Conservation (phyloP, 192 early-diverging fungal genomes). For the Coemansia sp. region DNA sequence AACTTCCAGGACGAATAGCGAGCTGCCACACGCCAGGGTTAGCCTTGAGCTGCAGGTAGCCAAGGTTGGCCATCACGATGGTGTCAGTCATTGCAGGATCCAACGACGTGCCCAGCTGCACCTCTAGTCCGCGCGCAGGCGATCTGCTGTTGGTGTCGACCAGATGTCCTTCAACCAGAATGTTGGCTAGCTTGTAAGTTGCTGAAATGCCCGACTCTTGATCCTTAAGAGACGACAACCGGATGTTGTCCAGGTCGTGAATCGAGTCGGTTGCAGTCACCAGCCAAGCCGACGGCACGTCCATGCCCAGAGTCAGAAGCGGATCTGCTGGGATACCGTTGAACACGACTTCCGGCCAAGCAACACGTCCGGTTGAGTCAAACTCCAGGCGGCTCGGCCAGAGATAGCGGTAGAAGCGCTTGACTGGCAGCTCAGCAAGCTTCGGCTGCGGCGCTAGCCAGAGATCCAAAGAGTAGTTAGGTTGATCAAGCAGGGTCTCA, state of each 20-base stretch:
- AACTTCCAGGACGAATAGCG: conserved; percentile 75
- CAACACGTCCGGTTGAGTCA: conserved; percentile 44
- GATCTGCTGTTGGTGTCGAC: conserved; percentile 61
- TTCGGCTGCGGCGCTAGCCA: conserved; percentile 60
- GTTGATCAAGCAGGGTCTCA: conserved; percentile 61
- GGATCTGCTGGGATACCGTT: conserved; percentile 69
- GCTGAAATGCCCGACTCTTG: conserved; percentile 61
- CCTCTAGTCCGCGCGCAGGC: conserved; percentile 92
- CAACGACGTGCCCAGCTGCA: conserved; percentile 71
- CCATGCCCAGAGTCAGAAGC: conserved; percentile 83
- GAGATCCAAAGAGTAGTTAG: conserved; percentile 64
- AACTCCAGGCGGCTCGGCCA: conserved; percentile 63
- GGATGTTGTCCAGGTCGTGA: conserved; percentile 93
- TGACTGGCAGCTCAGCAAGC: conserved; percentile 70
- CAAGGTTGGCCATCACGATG: conserved; percentile 98
- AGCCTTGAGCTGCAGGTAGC: conserved; percentile 95
- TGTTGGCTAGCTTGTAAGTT: conserved; percentile 73
- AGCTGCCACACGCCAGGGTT: conserved; percentile 88
- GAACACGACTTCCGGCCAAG: conserved; percentile 65
- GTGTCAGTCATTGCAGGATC: conserved; percentile 75
- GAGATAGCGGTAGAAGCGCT: conserved; percentile 89
- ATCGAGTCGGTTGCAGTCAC: conserved; percentile 75
- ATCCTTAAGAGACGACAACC: conserved; percentile 52
- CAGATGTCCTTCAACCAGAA: conserved; percentile 90
- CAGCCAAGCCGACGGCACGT: conserved; percentile 88